Base-by-base conservation (phyloP, 129 eudicot species). In the Flaveria trinervia region DNA sequence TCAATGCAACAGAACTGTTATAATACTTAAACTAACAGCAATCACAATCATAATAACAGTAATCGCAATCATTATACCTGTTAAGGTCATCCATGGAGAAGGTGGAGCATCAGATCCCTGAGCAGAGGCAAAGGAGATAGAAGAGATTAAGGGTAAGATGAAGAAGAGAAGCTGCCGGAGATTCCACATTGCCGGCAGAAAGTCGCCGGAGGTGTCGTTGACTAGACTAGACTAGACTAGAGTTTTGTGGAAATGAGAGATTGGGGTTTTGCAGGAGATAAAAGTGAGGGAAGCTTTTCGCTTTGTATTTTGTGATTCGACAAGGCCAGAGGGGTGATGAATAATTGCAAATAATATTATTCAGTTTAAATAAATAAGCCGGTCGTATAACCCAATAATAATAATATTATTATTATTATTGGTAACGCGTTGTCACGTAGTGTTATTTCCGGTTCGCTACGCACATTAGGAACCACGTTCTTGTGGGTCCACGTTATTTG, bases 171-270 rank as follows among this genome's bases (percentile, higher is more conserved):
- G 78, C 60, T 43, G 45, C 50, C 75, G 71, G 76, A 75, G 75
- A 52, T 25, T 71, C 85, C 78, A 72, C 85, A 82, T 82, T 66
- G 56, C 71, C 76, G 76, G 62, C 36, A 17, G 5, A 51, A 16
- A 18, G 41, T 56, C 20, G 49, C 71, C 55, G 79, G 71, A 15
- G 16, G 14, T 10, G 26, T 16, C 49, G 65, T 17, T 64, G 72
- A 75, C 65, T 76, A 49, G 65, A 65, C 22, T 20, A 20, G 22
- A 20, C 0, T 20, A 20, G 22, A 20, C 22, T 76, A 49, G 65
- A 65, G 36, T 51, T 51, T 30, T 10, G 26, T 11, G 44, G 68
- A 30, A 62, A 1, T 62, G 11, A 8, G 18, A 26, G 68, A 4
- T 30, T 62, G 45, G 68, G 12, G 15, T 30, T 36, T 36, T 36